A percentile compares a stretch with the other conserved stretches of the same genome.
phyloP scores from a whole-genome alignment of 192 early-diverging fungal species.

The Entrophospora sp. region DNA sequence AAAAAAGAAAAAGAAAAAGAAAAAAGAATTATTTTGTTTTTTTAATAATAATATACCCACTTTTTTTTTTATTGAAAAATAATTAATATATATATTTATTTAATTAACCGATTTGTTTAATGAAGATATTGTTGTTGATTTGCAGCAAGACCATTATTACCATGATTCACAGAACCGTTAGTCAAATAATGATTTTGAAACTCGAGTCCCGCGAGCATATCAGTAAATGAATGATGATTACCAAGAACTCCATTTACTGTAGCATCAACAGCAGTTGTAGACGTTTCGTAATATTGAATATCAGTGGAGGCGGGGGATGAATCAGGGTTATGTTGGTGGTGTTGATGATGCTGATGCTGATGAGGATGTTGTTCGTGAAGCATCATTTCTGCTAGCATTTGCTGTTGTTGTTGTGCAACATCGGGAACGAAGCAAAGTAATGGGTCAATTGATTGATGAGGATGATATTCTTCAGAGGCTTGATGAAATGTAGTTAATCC shows the following conservation, averaged over 20 bases:
- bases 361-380: constrained; percentile 1
- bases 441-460: neutral
- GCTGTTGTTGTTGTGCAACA: constrained; percentile 8
- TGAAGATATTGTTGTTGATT: constrained; percentile 3
- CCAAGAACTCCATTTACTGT: no score
- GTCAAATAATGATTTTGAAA: neutral
- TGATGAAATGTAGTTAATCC: neutral
- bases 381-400: constrained; percentile 2
- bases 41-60: no score
- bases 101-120: neutral
- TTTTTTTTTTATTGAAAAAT: no score
- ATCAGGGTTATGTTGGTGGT: neutral
- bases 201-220: constrained; percentile 3
- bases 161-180: constrained; percentile 9
- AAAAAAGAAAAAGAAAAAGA: no score
- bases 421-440: constrained; percentile 9
- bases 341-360: neutral
- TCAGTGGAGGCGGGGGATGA: neutral
- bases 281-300: constrained; percentile 1
- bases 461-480: neutral
- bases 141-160: neutral
- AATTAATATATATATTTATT: neutral
- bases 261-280: neutral
- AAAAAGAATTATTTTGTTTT: no score
- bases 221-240: neutral